A percentile compares a stretch with the other conserved stretches of the same genome.
Conservation (phyloP, 2,329 filamentous ascomycete species). For the Hypoxylon sp. region DNA sequence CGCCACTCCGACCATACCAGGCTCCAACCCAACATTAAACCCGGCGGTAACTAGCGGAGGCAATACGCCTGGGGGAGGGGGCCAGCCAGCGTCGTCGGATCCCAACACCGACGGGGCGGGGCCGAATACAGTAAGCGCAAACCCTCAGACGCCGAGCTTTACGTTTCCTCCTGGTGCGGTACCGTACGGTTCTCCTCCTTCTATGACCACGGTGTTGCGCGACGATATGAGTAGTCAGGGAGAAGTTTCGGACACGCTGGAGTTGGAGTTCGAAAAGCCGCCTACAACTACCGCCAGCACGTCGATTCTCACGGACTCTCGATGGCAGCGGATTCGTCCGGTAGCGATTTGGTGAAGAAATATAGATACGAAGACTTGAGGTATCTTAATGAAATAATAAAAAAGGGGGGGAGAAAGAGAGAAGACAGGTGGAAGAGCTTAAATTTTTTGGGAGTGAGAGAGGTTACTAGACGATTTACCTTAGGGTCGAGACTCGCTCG, state of each 20-base stretch:
- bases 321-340: slow-evolving; percentile 35
- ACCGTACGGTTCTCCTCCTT: slow-evolving; percentile 42
- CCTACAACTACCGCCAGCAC: slow-evolving; percentile 22
- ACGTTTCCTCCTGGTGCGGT: slow-evolving; percentile 44
- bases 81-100: slow-evolving; percentile 16
- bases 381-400: background rate
- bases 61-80: slow-evolving; percentile 15
- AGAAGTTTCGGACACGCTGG: background rate
- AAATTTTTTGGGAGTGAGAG: no score
- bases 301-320: slow-evolving; percentile 24
- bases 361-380: background rate
- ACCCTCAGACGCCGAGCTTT: slow-evolving; percentile 37
- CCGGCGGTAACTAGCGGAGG: slow-evolving; percentile 15
- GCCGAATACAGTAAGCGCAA: slow-evolving; percentile 17
- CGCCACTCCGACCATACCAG: slow-evolving; percentile 8
- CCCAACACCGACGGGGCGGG: slow-evolving; percentile 17
- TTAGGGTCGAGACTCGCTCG: slow-evolving; percentile 7
- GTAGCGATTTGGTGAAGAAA: slow-evolving; percentile 31
- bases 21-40: slow-evolving; percentile 21
- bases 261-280: slow-evolving; percentile 31
- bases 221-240: slow-evolving; percentile 19
- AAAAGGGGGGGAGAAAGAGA: slow-evolving; percentile 1
- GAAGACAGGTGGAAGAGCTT: no score
- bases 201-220: slow-evolving; percentile 44
- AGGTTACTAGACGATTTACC: slow-evolving; percentile 28